These are phyloP conservation scores for Groenewaldozyma salmanticensis DNA, from an alignment of 805 yeast species.

Conservation along the genomic window DNA sequence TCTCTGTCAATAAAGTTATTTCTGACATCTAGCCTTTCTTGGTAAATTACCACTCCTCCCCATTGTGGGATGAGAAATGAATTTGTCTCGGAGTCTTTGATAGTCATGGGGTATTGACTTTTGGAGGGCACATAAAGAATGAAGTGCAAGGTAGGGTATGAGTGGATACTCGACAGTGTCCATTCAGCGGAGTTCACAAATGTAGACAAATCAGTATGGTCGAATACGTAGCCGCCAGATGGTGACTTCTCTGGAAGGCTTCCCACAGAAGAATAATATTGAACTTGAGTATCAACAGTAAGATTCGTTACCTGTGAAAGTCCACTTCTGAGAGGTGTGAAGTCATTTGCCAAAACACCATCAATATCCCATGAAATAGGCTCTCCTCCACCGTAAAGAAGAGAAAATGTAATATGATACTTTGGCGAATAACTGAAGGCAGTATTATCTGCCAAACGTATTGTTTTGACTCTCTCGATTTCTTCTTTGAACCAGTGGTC, in stretches of 20 bases:
- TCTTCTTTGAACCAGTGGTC: slow-evolving; percentile 39
- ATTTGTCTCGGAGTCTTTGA: slow-evolving; percentile 39
- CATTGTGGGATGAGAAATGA: slow-evolving; percentile 79
- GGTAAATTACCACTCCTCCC: slow-evolving; percentile 63
- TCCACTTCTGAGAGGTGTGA: slow-evolving; percentile 45
- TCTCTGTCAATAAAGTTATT: slow-evolving; percentile 29
- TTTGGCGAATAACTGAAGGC: slow-evolving; percentile 52
- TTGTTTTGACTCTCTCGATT: slow-evolving; percentile 22
- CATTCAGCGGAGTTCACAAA: slow-evolving; percentile 80
- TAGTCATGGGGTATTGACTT: slow-evolving; percentile 38
- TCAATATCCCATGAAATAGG: slow-evolving; percentile 70
- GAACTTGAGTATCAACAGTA: slow-evolving; percentile 69
- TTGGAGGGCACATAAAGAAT: slow-evolving; percentile 53
- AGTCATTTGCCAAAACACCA: slow-evolving; percentile 36
- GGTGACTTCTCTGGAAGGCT: slow-evolving; percentile 7
- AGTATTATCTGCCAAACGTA: slow-evolving; percentile 20
- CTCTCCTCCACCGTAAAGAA: slow-evolving; percentile 50
- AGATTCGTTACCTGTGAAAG: slow-evolving; percentile 55
- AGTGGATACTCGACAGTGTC: slow-evolving; percentile 50
- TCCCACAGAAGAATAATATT: slow-evolving; percentile 45
- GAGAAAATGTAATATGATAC: slow-evolving; percentile 66
- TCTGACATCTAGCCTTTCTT: slow-evolving; percentile 9
- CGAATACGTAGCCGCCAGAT: slow-evolving; percentile 29
- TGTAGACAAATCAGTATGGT: slow-evolving; percentile 52
- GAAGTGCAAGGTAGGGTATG: slow-evolving; percentile 64